Percentiles rank a stretch among this genome's conserved stretches.
These are phyloP conservation scores for Stylosanthes scabra DNA, from an alignment of 331 rosid species.

Conservation along the genomic window DNA sequence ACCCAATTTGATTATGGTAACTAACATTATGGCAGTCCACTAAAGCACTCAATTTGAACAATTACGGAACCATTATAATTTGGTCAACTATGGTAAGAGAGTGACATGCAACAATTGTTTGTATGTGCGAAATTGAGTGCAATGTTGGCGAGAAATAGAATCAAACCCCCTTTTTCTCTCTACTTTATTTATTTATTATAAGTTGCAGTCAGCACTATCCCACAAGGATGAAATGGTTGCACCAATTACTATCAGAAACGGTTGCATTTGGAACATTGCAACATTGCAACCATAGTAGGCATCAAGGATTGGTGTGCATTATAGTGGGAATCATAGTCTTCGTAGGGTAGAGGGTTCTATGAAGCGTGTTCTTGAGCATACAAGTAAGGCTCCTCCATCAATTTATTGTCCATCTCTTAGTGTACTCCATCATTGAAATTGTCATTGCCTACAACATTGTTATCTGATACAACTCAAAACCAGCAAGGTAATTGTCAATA, in stretches of 20 bases:
- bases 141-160: neutral
- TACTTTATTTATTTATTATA: too few species aligned
- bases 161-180: neutral
- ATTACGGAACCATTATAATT: neutral
- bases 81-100: neutral
- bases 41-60: slow-evolving; percentile 6
- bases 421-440: too few species aligned
- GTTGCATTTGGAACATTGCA: neutral
- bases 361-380: too few species aligned
- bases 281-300: too few species aligned
- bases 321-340: too few species aligned
- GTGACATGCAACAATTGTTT: neutral
- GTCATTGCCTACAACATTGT: too few species aligned
- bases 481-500: too few species aligned
- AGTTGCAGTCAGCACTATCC: neutral
- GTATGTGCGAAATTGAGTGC: neutral
- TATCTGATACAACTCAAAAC: too few species aligned
- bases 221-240: neutral
- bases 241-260: neutral
- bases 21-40: neutral
- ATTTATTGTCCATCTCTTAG: too few species aligned
- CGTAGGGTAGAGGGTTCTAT: too few species aligned
- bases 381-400: too few species aligned
- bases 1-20: neutral
- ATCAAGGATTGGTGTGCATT: too few species aligned